Conservation (phyloP, 805 yeast genomes). For the Kodamaea sagamina region DNA sequence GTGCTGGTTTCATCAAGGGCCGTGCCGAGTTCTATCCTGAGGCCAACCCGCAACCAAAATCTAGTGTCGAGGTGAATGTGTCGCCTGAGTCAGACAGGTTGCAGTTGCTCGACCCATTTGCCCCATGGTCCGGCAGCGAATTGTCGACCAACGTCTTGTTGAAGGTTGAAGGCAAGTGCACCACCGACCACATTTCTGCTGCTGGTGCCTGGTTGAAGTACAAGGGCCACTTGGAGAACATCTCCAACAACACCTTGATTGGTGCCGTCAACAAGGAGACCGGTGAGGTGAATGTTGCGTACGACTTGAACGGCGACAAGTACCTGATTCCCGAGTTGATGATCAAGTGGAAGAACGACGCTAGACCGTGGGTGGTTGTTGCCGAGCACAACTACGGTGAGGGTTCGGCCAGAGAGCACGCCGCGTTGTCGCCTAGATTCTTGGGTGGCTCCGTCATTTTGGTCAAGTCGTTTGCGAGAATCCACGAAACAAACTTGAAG, state of each 20-base stretch:
- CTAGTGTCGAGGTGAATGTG: conserved; percentile 64
- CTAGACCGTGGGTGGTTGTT: conserved; percentile 88
- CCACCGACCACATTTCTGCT: conserved; percentile 97
- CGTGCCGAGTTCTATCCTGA: conserved; percentile 76
- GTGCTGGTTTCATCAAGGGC: conserved; percentile 73
- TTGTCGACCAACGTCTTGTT: conserved; percentile 71
- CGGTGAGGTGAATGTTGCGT: conserved; percentile 89
- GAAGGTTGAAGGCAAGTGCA: conserved; percentile 97
- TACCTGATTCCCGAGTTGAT: conserved; percentile 92
- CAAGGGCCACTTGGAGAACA: conserved; percentile 96
- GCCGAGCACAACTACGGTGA: conserved; percentile 99
- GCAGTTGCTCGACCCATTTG: conserved; percentile 86
- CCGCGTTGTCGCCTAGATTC: conserved; percentile 93
- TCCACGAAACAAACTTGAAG: conserved; percentile 96
- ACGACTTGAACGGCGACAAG: conserved; percentile 77
- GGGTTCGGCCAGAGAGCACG: conserved; percentile 99
- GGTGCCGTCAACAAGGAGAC: conserved; percentile 98
- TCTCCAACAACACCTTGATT: conserved; percentile 89
- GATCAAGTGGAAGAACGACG: conserved; percentile 90
- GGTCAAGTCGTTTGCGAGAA: conserved; percentile 95
- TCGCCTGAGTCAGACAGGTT: conserved; percentile 89
- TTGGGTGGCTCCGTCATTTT: conserved; percentile 87
- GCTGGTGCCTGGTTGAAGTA: conserved; percentile 99
- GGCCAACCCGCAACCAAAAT: conserved; percentile 62
- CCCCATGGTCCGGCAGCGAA: conserved; percentile 85